Base-by-base conservation (phyloP, 2,329 filamentous ascomycete species). In the Alternaria rosae region DNA sequence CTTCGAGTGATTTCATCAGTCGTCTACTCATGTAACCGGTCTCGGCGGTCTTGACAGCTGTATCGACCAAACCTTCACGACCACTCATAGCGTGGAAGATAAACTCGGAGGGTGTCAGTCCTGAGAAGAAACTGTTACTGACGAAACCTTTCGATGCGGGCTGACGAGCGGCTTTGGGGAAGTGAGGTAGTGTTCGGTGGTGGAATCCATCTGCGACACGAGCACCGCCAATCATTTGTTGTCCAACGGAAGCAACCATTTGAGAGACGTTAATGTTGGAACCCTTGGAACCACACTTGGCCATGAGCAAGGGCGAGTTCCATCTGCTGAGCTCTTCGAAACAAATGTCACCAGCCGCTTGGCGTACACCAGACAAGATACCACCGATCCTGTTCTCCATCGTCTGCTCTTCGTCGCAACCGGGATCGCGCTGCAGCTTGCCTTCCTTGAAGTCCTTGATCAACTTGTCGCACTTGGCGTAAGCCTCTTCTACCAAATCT, bases 11-110 rank as follows among this genome's bases (percentile, higher is more conserved):
- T 81, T 99, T 99, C 94, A 99, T 99, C 76, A 99, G 80, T 70
- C 95, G 90, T 82, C 95, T 90, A 66, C 94, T 98, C 95, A 99
- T 99, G 82, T 99, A 99, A 67, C 95, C 95, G 11, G 95, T 99
- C 80, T 99, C 95, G 55, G 95, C 95, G 55, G 95, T 99, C 84
- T 99, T 99, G 82, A 98, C 95, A 64, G 95, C 95, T 3, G 95
- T 99, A 87, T 99, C 95, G 75, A 99, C 94, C 69, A 99, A 84
- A 88, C 95, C 95, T 88, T 98, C 95, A 88, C 95, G 92, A 72
- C 95, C 95, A 73, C 93, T 97, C 82, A 98, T 97, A 69, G 95
- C 95, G 87, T 99, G 95, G 82, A 99, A 98, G 59, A 98, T 87
- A 79, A 99, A 98, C 74, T 99, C 95, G 0, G 92, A 93, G 2